These are phyloP conservation scores for Fusarium domesticum DNA, from an alignment of 2,329 filamentous ascomycete species.

Conservation along the genomic window DNA sequence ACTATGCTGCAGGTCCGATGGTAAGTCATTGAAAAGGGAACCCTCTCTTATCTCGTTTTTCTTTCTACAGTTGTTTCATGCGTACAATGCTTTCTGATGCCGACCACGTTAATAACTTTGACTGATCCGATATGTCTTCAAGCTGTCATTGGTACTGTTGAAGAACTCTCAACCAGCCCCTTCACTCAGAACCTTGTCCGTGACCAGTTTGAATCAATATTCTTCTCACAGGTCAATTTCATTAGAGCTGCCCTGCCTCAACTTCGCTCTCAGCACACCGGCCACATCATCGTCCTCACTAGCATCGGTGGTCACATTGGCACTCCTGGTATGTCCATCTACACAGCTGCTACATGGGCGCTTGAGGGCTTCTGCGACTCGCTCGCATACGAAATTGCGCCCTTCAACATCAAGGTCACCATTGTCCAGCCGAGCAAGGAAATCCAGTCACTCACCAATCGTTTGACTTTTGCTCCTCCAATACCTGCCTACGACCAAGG, in stretches of 20 bases:
- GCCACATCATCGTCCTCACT: slow-evolving; percentile 86
- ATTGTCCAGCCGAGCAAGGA: slow-evolving; percentile 96
- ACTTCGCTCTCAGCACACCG: slow-evolving; percentile 75
- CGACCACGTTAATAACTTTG: not conserved
- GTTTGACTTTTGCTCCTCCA: slow-evolving; percentile 78
- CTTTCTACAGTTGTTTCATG: not conserved
- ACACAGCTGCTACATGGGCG: slow-evolving; percentile 90
- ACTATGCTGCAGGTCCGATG: slow-evolving; percentile 84
- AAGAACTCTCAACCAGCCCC: slow-evolving; percentile 75
- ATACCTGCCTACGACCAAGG: slow-evolving; percentile 52
- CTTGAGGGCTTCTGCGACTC: slow-evolving; percentile 95
- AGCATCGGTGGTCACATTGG: slow-evolving; percentile 91
- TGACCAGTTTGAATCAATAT: slow-evolving; percentile 91
- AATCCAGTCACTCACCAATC: slow-evolving; percentile 81
- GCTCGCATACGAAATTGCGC: slow-evolving; percentile 91
- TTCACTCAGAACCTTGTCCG: slow-evolving; percentile 75
- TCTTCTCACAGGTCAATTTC: slow-evolving; percentile 94
- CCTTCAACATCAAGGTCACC: slow-evolving; percentile 94
- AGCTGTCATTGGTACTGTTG: slow-evolving; percentile 87
- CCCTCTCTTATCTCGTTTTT: not conserved
- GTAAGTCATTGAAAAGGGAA: slow-evolving; percentile 40
- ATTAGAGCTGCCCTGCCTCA: slow-evolving; percentile 83
- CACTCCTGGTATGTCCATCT: slow-evolving; percentile 85
- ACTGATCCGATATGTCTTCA: slow-evolving; percentile 14
- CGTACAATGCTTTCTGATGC: not conserved